Conservation (phyloP, 495 filamentous ascomycete genomes). For the Acidiella bohemica region DNA sequence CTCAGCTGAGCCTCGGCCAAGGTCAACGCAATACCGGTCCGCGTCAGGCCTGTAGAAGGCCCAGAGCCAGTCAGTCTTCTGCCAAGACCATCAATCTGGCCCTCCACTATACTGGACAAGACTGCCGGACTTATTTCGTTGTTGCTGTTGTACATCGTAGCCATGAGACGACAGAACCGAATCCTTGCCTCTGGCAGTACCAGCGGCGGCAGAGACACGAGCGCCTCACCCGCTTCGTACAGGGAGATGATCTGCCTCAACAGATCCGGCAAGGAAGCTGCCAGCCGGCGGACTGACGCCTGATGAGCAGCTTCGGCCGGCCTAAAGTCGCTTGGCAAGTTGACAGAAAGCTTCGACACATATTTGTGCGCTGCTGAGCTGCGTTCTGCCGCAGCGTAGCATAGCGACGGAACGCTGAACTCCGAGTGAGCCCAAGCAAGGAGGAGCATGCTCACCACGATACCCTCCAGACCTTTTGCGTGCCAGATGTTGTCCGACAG, state of each 20-base stretch:
- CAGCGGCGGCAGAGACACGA: slow-evolving; percentile 6
- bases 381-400: slow-evolving; percentile 14
- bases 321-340: slow-evolving; percentile 7
- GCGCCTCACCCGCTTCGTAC: slow-evolving; percentile 46
- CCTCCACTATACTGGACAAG: slow-evolving; percentile 28
- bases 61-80: not conserved
- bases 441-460: slow-evolving; percentile 68
- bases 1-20: slow-evolving; percentile 62
- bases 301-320: slow-evolving; percentile 4
- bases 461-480: slow-evolving; percentile 83
- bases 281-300: slow-evolving; percentile 43
- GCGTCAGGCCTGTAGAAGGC: not conserved
- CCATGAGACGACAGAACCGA: slow-evolving; percentile 60
- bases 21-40: slow-evolving; percentile 41
- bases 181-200: slow-evolving; percentile 64
- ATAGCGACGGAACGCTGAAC: slow-evolving; percentile 51
- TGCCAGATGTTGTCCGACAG: slow-evolving; percentile 92
- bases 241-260: slow-evolving; percentile 70
- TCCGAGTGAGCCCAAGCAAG: slow-evolving; percentile 74
- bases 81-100: slow-evolving; percentile 1
- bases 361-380: not conserved
- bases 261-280: slow-evolving; percentile 54
- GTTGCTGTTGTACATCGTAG: slow-evolving; percentile 52
- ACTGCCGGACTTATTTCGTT: slow-evolving; percentile 55
- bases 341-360: slow-evolving; percentile 7